A percentile compares a stretch with the other conserved stretches of the same genome.
phyloP scores from a whole-genome alignment of 257 asterid genomes.

The Nicotiana sylvestris region DNA sequence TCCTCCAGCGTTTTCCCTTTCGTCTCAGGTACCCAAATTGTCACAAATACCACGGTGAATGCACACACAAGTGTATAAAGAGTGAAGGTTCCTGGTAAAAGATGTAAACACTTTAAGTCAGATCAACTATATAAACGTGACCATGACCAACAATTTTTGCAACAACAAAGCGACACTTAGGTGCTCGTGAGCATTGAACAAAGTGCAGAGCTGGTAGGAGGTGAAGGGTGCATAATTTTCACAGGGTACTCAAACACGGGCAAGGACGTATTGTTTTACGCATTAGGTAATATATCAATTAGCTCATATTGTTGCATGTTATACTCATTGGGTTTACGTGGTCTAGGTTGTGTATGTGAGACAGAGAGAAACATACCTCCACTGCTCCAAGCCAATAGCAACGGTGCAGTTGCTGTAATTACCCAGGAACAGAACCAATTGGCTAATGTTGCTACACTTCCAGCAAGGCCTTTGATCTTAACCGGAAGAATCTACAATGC shows the following conservation, averaged over 20 bases:
- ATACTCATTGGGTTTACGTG: not conserved
- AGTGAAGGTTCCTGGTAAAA: constrained; percentile 60
- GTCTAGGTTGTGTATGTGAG: not conserved
- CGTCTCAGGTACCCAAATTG: constrained; percentile 78
- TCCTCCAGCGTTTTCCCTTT: constrained; percentile 83
- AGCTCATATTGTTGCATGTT: not conserved
- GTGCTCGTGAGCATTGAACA: not conserved
- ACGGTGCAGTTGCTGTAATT: constrained; percentile 65
- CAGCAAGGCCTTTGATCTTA: constrained; percentile 82
- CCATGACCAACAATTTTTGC: not conserved
- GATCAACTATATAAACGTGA: not conserved
- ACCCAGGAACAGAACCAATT: constrained; percentile 78
- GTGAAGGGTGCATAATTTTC: not conserved
- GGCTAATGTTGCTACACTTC: constrained; percentile 76
- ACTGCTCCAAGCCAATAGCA: constrained; percentile 72
- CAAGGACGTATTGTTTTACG: not conserved
- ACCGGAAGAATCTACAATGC: constrained; percentile 69
- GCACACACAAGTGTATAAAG: constrained; percentile 40
- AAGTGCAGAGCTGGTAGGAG: not conserved
- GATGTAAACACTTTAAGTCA: not conserved
- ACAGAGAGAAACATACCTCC: constrained; percentile 45
- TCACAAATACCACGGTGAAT: constrained; percentile 43
- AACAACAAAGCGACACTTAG: not conserved
- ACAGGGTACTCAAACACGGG: not conserved
- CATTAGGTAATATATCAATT: not conserved